Evolutionary conservation across 192 early-diverging fungal species (phyloP).

Genomic region (Backusella macrospora): DNA sequence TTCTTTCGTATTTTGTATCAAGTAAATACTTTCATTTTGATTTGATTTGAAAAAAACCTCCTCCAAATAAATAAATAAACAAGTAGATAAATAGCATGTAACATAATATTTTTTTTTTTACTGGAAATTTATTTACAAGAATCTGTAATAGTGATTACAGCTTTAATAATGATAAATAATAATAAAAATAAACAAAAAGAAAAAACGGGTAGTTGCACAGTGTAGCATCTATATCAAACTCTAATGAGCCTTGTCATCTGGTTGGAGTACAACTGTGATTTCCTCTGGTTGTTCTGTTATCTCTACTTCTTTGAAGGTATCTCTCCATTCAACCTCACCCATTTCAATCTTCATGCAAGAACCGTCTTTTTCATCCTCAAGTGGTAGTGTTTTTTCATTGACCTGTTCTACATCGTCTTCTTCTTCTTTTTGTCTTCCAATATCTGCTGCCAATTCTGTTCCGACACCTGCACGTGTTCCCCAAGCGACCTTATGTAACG

Average conservation of each 20-base stretch:
- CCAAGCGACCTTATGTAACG: constrained; percentile 71
- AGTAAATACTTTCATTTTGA: constrained; percentile 5
- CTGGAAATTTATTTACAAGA: background rate
- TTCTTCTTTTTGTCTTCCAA: constrained; percentile 21
- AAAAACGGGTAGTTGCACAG: too few relatives aligned
- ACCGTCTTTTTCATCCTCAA: background rate
- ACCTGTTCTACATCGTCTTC: background rate
- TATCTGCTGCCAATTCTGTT: constrained; percentile 38
- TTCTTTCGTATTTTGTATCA: background rate
- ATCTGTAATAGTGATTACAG: too few relatives aligned
- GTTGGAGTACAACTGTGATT: background rate
- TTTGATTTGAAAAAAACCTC: background rate
- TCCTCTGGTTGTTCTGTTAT: constrained; percentile 7
- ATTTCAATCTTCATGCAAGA: background rate
- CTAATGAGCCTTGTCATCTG: background rate
- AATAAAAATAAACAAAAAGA: background rate
- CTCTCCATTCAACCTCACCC: background rate
- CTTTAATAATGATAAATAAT: background rate
- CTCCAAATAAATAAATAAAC: constrained; percentile 4
- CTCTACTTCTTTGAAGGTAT: background rate
- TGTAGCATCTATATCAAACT: too few relatives aligned
- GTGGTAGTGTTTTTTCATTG: background rate
- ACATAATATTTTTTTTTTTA: background rate
- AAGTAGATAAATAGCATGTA: background rate
- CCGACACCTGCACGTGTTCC: constrained; percentile 62